phyloP scores from a whole-genome alignment of 257 asterid species.

The Jasminum sambac region DNA sequence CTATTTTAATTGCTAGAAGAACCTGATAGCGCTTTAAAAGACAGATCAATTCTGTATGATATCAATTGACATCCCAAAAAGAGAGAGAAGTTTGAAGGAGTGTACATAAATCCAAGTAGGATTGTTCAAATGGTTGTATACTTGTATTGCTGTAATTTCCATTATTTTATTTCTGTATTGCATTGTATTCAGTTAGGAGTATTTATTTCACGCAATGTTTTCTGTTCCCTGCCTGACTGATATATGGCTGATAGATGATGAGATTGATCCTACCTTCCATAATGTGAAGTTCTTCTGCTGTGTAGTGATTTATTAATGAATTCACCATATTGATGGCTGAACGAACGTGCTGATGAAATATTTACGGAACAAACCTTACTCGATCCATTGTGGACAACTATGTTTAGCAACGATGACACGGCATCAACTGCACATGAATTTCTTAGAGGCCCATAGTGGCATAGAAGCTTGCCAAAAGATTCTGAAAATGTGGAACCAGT shows the following conservation, averaged over 20 bases:
- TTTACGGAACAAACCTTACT: conserved; percentile 53
- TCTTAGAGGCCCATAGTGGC: conserved; percentile 60
- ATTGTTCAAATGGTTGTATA: not conserved
- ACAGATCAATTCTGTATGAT: not conserved
- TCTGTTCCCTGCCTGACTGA: not conserved
- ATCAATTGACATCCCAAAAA: not conserved
- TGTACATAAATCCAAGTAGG: not conserved
- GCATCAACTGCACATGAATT: conserved; percentile 52
- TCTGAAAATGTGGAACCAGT: conserved; percentile 63
- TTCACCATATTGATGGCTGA: too few relatives aligned
- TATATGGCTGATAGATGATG: not conserved
- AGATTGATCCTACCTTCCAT: conserved; percentile 8
- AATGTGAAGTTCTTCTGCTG: conserved; percentile 23
- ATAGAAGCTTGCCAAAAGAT: conserved; percentile 61
- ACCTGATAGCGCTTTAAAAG: too few relatives aligned
- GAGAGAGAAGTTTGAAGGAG: not conserved
- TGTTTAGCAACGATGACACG: conserved; percentile 52
- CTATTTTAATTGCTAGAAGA: not conserved
- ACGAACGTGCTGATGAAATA: conserved; percentile 34
- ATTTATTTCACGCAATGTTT: conserved; percentile 6
- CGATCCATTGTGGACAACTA: conserved; percentile 49
- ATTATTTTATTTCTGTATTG: not conserved
- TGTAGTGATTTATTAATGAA: conserved; percentile 38
- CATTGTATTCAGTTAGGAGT: not conserved
- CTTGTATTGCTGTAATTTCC: not conserved